These are phyloP conservation scores for Turnera subulata DNA, from an alignment of 345 rosid species.

Conservation along the genomic window DNA sequence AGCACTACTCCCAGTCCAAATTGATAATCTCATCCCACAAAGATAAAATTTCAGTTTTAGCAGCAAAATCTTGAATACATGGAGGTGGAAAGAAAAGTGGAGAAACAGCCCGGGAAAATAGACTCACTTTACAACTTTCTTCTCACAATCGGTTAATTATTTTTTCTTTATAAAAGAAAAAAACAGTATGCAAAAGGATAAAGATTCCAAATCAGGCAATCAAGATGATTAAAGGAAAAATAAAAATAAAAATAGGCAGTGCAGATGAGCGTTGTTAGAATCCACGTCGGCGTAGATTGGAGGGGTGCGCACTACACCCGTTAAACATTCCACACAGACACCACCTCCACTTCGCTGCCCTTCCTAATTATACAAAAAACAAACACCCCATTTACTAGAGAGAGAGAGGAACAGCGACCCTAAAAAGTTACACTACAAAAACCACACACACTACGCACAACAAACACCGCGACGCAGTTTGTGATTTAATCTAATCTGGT, in stretches of 20 bases:
- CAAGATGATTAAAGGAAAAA: no score
- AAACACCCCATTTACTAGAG: not conserved
- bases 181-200: not conserved
- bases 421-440: not conserved
- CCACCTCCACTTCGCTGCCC: not conserved
- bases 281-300: conserved; percentile 4
- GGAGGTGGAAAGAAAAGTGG: no score
- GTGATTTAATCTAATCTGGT: no score
- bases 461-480: not conserved
- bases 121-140: no score
- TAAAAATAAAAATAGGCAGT: no score
- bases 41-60: no score
- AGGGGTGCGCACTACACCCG: conserved; percentile 29
- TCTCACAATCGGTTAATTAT: not conserved
- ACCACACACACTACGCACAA: not conserved
- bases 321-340: conserved; percentile 9
- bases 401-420: not conserved
- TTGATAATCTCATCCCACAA: no score
- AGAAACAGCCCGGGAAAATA: no score
- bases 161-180: not conserved
- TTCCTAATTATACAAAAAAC: not conserved
- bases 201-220: not conserved
- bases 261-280: conserved; percentile 3
- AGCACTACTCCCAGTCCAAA: no score
- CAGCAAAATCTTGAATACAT: no score